Base-by-base conservation (phyloP, 257 asterid genomes). In the Echites panduratus region DNA sequence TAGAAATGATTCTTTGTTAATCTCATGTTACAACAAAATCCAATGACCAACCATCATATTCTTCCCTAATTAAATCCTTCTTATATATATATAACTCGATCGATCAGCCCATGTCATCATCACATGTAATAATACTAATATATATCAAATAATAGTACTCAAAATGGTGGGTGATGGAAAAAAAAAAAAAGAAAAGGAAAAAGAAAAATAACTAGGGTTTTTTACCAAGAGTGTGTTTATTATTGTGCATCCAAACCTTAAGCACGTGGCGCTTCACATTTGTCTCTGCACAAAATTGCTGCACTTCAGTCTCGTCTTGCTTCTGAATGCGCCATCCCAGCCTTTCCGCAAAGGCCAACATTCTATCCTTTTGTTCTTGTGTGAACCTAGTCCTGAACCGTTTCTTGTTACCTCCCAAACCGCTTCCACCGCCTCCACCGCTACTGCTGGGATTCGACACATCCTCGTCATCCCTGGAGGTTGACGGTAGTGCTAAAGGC, bases 161-260 rank as follows among this genome's bases (percentile, higher is more conserved):
- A n/a, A n/a, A n/a, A n/a, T n/a, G n/a, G n/a, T n/a, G n/a, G n/a
- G n/a, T n/a, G n/a, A n/a, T n/a, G n/a, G n/a, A n/a, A n/a, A n/a
- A n/a, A n/a, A n/a, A n/a, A n/a, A n/a, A n/a, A n/a, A n/a, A n/a
- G n/a, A n/a, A n/a, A n/a, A n/a, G n/a, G n/a, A n/a, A n/a, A n/a
- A n/a, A n/a, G n/a, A n/a, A n/a, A n/a, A n/a, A n/a, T n/a, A 32
- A 3, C 38, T 80, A 86, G 85, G 83, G 82, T 85, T 84, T 87
- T 93, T 90, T 89, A 86, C 92, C 97, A 75, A 85, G 87, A 45
- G 90, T 87, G 84, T 84, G 81, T 77, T 89, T 90, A 82, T 90
- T 88, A 80, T 90, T 90, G 73, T 90, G 96, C 95, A 90, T 90
- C 96, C 96, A 90, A 43, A 90, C 95, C 77, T 88, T 90, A 32